These are phyloP conservation scores for Chrysophaeum taylorii DNA, from an alignment of 352 stramenopile genomes.

Conservation along the genomic window DNA sequence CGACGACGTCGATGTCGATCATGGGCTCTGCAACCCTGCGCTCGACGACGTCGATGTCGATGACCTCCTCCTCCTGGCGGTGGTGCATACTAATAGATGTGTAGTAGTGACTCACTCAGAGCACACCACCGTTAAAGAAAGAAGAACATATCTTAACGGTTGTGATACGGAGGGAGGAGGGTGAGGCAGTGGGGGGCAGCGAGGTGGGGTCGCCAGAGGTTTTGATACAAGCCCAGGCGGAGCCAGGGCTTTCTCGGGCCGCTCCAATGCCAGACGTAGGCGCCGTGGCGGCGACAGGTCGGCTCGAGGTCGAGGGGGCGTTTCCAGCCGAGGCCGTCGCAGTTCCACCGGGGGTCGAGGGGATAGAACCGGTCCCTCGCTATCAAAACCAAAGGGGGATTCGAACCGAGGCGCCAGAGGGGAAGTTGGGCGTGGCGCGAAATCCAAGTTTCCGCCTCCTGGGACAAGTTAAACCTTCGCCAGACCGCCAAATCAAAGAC, in stretches of 20 bases:
- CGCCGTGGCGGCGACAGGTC: neutral
- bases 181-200: too few relatives aligned
- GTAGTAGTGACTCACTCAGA: too few relatives aligned
- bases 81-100: too few relatives aligned
- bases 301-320: neutral
- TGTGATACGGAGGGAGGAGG: too few relatives aligned
- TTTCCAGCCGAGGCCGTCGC: constrained; percentile 17
- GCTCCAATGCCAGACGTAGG: constrained; percentile 12
- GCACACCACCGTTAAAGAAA: too few relatives aligned
- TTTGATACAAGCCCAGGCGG: too few relatives aligned
- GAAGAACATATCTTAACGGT: too few relatives aligned
- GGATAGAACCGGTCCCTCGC: neutral
- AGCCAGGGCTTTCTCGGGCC: constrained; percentile 1
- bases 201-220: too few relatives aligned
- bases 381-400: neutral
- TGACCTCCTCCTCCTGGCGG: too few relatives aligned
- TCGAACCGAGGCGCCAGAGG: constrained; percentile 6
- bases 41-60: too few relatives aligned
- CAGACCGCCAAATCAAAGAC: neutral
- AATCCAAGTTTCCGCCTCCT: neutral
- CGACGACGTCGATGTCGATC: too few relatives aligned
- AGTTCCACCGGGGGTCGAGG: constrained; percentile 6
- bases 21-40: too few relatives aligned
- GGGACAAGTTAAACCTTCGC: neutral
- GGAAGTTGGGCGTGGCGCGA: neutral